Evolutionary conservation across 108 stramenopile species (phyloP).

Genomic region (Thalassiosira profunda): DNA sequence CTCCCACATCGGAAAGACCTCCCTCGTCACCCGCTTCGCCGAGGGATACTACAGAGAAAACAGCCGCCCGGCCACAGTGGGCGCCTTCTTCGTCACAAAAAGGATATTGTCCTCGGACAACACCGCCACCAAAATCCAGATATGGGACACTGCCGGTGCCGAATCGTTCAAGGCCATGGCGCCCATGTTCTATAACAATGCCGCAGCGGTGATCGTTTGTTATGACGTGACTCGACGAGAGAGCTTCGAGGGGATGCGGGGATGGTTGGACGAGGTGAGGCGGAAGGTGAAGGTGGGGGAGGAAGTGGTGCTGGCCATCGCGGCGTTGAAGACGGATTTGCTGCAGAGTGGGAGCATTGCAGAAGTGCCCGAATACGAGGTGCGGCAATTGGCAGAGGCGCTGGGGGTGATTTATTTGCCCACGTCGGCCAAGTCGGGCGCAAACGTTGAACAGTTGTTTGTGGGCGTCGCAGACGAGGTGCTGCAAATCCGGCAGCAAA

Average conservation of each 20-base stretch:
- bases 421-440: slow-evolving; percentile 73
- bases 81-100: slow-evolving; percentile 85
- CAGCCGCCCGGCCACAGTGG: slow-evolving; percentile 63
- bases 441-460: slow-evolving; percentile 70
- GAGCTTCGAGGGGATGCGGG: slow-evolving; percentile 64
- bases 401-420: slow-evolving; percentile 65
- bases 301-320: slow-evolving; percentile 69
- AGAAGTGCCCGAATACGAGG: slow-evolving; percentile 53
- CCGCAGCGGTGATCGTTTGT: slow-evolving; percentile 80
- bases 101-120: slow-evolving; percentile 58
- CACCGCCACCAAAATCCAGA: slow-evolving; percentile 77
- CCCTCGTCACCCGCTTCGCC: slow-evolving; percentile 82
- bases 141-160: slow-evolving; percentile 91
- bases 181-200: slow-evolving; percentile 70
- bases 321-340: slow-evolving; percentile 81
- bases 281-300: slow-evolving; percentile 32
- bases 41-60: slow-evolving; percentile 82
- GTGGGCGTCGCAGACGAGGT: slow-evolving; percentile 70
- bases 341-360: not conserved
- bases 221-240: slow-evolving; percentile 67
- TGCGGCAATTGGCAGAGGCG: slow-evolving; percentile 58
- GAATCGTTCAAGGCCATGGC: slow-evolving; percentile 64
- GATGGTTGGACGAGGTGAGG: slow-evolving; percentile 71
- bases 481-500: slow-evolving; percentile 19
- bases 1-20: slow-evolving; percentile 84